Evolutionary conservation across 352 stramenopile species (phyloP), one percentile per base, ranked within the genome.

Genomic region (Phytophthora lateralis): DNA sequence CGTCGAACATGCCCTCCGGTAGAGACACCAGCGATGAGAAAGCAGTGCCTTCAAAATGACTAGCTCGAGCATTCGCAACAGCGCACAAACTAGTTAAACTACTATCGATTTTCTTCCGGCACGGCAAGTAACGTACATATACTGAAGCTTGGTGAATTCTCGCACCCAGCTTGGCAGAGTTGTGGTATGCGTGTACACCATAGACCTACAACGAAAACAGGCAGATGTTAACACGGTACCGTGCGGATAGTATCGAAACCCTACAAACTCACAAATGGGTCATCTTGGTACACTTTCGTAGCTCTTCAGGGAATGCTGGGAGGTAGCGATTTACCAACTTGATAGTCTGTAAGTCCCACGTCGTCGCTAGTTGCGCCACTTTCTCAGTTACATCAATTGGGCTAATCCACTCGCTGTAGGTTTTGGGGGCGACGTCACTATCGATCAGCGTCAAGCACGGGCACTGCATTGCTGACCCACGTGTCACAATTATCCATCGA

Each of bases 121-220:
- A 15, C 26, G 9, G 14, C 9, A 50, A 11, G 14, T 21, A 43
- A 34, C 47, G 14, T 53, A 76, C 68, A 82, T 12, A 42, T 70
- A 70, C 26, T 79, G 46, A n/a, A 82, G 66, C 2, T 66, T 34
- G 1, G 53, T 59, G 37, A 79, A 64, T 2, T 71, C 37, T 17
- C 49, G 72, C 21, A 39, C 54, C 69, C 73, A 75, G 0, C n/a
- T 21, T 11, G 73, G 66, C 26, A 82, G 4, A 1, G 34, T 45
- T 11, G 27, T 17, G 0, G 56, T 82, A 30, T 76, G 53, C 0
- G 69, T 71, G 45, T 82, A 75, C 4, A 76, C 39, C 4, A 82
- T 55, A 4, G 69, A 63, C 20, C 69, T 82, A 21, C 44, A 37
- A 26, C 9, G 20, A 21, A 27, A 55, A 3, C 12, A 12, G n/a